Evolutionary conservation across 2,329 filamentous ascomycete genomes (phyloP), one percentile per base, ranked within the genome.

Genomic region (Mycocentrospora acerina): DNA sequence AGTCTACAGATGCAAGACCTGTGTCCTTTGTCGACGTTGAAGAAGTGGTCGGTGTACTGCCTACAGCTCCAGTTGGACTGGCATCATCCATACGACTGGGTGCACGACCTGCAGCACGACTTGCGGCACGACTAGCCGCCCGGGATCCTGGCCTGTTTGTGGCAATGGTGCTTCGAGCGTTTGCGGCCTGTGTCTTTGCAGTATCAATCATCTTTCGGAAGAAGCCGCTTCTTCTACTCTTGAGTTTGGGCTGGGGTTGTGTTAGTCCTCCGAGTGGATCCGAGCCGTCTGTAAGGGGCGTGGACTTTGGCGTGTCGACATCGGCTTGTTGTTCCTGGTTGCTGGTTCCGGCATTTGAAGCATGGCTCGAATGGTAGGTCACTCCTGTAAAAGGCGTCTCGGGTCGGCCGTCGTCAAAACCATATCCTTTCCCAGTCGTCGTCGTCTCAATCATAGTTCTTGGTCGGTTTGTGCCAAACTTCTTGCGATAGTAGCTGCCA

Each of bases 161-260:
- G 3, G 85, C 86, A 50, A 96, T 88, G 48, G 86, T 95, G 50
- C 86, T 93, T 46, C 91, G 81, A 36, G 88, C 89, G 61, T 83
- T 95, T 2, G 91, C 91, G 24, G 94, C 90, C 22, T 90, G 89
- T 0, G 91, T 96, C 71, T 95, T 96, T 12, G 90, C 91, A 2
- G 88, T 89, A 51, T 95, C 90, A 19, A 96, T 81, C 55, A 97
- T 91, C 61, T 95, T 94, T 68, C 91, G 93, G 75, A 97, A 93
- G 59, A 97, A 95, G 32, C 89, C 91, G 46, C 85, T 84, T 66
- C 89, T 93, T 51, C 69, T 73, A 48, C 88, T 82, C 76, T 68
- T 90, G n/a, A n/a, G n/a, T n/a, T 22, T 22, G 5, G 19, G 19
- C 9, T 22, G 5, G 86, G 90, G 90, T 8, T 79, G 76, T 10